Conservation (phyloP, 768 basidiomycete genomes). For the Collybia mongolica region DNA sequence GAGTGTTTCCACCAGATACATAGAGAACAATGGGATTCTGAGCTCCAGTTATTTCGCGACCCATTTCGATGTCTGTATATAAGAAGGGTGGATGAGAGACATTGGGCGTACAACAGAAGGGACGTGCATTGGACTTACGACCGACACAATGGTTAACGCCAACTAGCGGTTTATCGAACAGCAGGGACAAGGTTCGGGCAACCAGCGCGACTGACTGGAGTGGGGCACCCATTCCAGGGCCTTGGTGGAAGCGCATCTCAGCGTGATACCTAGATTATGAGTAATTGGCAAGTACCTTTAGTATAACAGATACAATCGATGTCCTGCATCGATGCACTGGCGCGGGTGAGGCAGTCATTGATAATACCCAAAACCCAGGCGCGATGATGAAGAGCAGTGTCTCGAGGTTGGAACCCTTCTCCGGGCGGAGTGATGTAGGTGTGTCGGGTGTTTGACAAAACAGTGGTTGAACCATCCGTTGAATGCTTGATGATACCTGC, state of each 20-base stretch:
- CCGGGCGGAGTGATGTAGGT: conserved; percentile 99
- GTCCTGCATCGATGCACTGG: conserved; percentile 69
- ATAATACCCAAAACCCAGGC: conserved; percentile 89
- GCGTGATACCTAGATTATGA: not conserved
- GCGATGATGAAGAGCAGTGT: conserved; percentile 94
- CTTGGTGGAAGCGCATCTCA: conserved; percentile 34
- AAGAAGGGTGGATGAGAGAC: not conserved
- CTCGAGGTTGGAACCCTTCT: conserved; percentile 94
- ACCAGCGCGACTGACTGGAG: conserved; percentile 93
- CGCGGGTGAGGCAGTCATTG: conserved; percentile 68
- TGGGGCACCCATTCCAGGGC: conserved; percentile 99
- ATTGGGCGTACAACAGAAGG: not conserved
- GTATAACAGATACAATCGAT: conserved; percentile 97
- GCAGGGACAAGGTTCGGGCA: conserved; percentile 83
- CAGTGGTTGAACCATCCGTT: conserved; percentile 66
- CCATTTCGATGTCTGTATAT: conserved; percentile 93
- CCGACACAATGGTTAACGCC: conserved; percentile 99
- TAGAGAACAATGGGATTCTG: conserved; percentile 96
- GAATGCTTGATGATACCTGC: conserved; percentile 88
- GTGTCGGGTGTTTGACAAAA: conserved; percentile 91
- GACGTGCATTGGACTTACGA: conserved; percentile 56
- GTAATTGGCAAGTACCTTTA: conserved; percentile 63
- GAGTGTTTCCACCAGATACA: conserved; percentile 98
- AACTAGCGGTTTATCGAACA: conserved; percentile 89
- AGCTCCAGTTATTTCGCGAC: conserved; percentile 90